Evolutionary conservation across 2,329 filamentous ascomycete species (phyloP).

Genomic region (Penicillium sp.): DNA sequence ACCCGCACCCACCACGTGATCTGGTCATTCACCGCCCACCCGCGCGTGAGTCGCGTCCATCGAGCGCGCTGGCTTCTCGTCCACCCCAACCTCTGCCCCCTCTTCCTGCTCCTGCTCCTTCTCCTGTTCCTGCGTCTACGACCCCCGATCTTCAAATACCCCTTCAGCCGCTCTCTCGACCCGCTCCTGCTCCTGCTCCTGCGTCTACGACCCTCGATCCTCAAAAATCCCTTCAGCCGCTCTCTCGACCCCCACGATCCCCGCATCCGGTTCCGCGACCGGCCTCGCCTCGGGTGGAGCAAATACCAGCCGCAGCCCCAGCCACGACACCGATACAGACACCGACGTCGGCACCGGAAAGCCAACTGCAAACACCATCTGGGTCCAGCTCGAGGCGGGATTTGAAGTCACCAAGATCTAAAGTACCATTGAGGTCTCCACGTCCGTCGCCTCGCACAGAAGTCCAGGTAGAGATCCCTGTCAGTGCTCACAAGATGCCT

Average conservation of each 20-base stretch:
- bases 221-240: background rate
- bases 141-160: background rate
- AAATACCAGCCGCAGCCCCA: background rate
- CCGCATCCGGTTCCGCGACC: background rate
- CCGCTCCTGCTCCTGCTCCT: background rate
- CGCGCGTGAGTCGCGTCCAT: background rate
- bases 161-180: too few relatives aligned
- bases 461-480: conserved; percentile 13
- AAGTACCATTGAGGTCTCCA: background rate
- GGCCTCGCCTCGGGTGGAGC: background rate
- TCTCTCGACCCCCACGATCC: background rate
- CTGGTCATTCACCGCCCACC: background rate
- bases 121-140: background rate
- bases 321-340: background rate
- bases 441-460: background rate
- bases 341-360: background rate
- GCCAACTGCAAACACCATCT: background rate
- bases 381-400: background rate
- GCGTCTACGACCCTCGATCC: background rate
- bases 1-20: conserved; percentile 27
- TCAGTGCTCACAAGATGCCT: conserved; percentile 12
- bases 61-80: background rate
- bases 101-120: background rate
- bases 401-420: background rate
- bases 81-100: background rate